phyloP scores from a whole-genome alignment of 495 filamentous ascomycete genomes.

The Xylaria venustula region DNA sequence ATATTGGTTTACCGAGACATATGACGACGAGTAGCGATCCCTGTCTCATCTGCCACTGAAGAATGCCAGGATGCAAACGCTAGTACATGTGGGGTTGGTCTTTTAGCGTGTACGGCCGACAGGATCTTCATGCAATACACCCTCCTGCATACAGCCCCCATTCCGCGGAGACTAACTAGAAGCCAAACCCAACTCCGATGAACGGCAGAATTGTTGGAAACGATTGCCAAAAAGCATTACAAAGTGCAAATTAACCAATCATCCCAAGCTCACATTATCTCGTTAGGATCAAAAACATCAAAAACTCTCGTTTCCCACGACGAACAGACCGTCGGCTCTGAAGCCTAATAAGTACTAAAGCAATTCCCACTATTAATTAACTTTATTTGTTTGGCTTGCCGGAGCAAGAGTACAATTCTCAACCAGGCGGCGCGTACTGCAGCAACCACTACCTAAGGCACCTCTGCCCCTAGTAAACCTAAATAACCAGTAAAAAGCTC shows the following conservation, averaged over 20 bases:
- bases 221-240: conserved; percentile 20
- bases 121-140: conserved; percentile 1
- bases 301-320: background rate
- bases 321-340: background rate
- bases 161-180: background rate
- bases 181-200: conserved; percentile 14
- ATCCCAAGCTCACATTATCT: conserved; percentile 7
- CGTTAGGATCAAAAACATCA: background rate
- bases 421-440: too few relatives aligned
- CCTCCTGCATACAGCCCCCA: conserved; percentile 5
- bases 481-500: too few relatives aligned
- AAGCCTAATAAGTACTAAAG: too few relatives aligned
- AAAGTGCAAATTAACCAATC: conserved; percentile 11
- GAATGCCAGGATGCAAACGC: conserved; percentile 22
- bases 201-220: conserved; percentile 11
- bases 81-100: conserved; percentile 23
- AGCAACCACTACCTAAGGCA: too few relatives aligned
- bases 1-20: background rate
- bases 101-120: background rate
- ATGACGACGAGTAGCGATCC: background rate
- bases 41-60: background rate
- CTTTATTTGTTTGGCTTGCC: too few relatives aligned
- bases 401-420: too few relatives aligned
- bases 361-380: too few relatives aligned
- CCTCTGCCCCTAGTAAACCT: too few relatives aligned